Conservation (phyloP, 371 early-diverging fungal species). For the Haplosporangium sp. region DNA sequence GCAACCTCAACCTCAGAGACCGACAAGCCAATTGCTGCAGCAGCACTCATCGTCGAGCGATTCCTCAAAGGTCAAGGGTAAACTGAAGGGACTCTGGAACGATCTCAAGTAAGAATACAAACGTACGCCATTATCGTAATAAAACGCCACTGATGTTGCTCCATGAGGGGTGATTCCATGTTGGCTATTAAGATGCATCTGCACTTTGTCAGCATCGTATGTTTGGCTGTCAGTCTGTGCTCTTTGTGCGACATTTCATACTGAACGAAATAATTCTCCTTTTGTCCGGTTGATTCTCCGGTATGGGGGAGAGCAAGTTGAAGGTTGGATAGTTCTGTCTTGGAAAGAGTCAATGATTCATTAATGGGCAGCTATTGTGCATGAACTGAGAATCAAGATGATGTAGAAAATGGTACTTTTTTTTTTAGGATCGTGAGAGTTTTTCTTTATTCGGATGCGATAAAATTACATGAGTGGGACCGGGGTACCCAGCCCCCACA, state of each 20-base stretch:
- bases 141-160: too few relatives aligned
- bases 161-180: too few relatives aligned
- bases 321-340: too few relatives aligned
- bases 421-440: slow-evolving; percentile 1
- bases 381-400: neutral
- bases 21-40: slow-evolving; percentile 28
- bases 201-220: too few relatives aligned
- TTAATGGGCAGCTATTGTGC: too few relatives aligned
- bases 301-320: too few relatives aligned
- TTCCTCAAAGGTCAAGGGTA: slow-evolving; percentile 31
- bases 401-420: neutral
- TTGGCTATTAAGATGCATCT: too few relatives aligned
- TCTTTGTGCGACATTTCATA: too few relatives aligned
- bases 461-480: slow-evolving; percentile 4
- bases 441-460: neutral
- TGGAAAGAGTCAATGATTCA: too few relatives aligned
- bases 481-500: neutral
- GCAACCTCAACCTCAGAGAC: slow-evolving; percentile 25
- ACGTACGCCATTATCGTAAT: neutral
- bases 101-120: slow-evolving; percentile 9
- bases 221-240: too few relatives aligned
- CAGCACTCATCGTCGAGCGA: slow-evolving; percentile 26
- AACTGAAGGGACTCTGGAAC: slow-evolving; percentile 41
- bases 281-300: too few relatives aligned
- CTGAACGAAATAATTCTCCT: too few relatives aligned